Conservation (phyloP, 305 asterid species). For the Fraxinus sp. region DNA sequence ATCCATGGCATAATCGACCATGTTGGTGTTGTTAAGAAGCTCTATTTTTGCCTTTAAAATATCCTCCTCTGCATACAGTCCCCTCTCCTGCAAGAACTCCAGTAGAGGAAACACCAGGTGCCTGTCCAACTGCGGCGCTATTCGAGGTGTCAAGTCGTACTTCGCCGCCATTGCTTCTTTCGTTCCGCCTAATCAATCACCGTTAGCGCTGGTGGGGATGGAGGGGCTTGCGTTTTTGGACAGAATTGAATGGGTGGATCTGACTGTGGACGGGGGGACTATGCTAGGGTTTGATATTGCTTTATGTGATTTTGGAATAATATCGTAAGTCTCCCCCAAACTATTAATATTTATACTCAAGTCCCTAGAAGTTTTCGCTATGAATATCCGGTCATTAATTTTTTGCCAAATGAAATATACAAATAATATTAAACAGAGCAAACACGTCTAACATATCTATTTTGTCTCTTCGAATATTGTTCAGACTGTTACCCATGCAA, state of each 20-base stretch:
- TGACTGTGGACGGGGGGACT: background rate
- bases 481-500: background rate
- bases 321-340: background rate
- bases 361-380: background rate
- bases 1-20: constrained; percentile 97
- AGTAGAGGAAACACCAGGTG: constrained; percentile 84
- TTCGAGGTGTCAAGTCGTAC: constrained; percentile 71
- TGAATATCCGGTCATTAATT: background rate
- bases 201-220: background rate
- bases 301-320: background rate
- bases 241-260: background rate
- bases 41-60: constrained; percentile 78
- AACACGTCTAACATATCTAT: background rate
- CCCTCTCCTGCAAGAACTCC: constrained; percentile 81
- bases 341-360: background rate
- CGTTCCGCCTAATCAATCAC: background rate
- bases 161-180: constrained; percentile 55
- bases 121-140: constrained; percentile 80
- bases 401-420: background rate
- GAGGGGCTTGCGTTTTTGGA: background rate
- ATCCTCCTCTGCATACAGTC: constrained; percentile 62
- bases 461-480: background rate
- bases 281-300: background rate
- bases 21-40: constrained; percentile 77
- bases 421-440: background rate